Percentiles rank a stretch among this genome's conserved stretches.
These are phyloP conservation scores for Fusarium concolor DNA, from an alignment of 2,329 filamentous ascomycete species.

Conservation along the genomic window DNA sequence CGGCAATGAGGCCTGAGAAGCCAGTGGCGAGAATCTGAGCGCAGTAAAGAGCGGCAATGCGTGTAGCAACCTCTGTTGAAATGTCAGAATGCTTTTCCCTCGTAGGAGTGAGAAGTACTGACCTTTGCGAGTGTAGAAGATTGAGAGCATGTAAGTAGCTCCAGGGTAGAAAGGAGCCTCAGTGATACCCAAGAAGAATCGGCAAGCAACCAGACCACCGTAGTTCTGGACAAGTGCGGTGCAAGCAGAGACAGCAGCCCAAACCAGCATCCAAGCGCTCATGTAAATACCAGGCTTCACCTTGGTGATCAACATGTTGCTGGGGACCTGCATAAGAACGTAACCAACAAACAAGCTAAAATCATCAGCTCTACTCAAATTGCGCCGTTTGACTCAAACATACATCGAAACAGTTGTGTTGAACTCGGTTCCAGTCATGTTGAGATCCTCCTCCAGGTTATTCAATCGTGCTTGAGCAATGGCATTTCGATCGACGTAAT, in stretches of 20 bases:
- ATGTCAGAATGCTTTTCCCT: neutral
- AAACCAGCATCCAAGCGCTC: slow-evolving; percentile 56
- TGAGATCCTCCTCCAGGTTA: slow-evolving; percentile 60
- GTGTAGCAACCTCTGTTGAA: slow-evolving; percentile 69
- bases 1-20: slow-evolving; percentile 72
- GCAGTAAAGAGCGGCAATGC: slow-evolving; percentile 68
- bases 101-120: accelerated
- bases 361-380: neutral
- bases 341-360: slow-evolving; percentile 56
- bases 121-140: slow-evolving; percentile 51
- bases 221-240: slow-evolving; percentile 53
- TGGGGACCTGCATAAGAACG: slow-evolving; percentile 56
- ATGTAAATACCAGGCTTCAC: slow-evolving; percentile 57
- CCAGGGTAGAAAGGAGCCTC: slow-evolving; percentile 57
- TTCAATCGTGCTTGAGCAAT: slow-evolving; percentile 61
- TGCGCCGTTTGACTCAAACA: accelerated
- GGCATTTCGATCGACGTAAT: slow-evolving; percentile 59
- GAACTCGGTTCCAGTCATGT: slow-evolving; percentile 67
- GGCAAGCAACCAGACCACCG: slow-evolving; percentile 49
- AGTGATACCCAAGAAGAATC: slow-evolving; percentile 55
- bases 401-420: slow-evolving; percentile 58
- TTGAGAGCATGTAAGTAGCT: slow-evolving; percentile 52
- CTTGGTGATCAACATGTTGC: slow-evolving; percentile 58
- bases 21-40: slow-evolving; percentile 75
- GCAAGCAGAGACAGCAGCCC: slow-evolving; percentile 54